Evolutionary conservation across 176 grass and related monocot species (phyloP), one percentile per base, ranked within the genome.

Genomic region (Phyllostachys edulis): DNA sequence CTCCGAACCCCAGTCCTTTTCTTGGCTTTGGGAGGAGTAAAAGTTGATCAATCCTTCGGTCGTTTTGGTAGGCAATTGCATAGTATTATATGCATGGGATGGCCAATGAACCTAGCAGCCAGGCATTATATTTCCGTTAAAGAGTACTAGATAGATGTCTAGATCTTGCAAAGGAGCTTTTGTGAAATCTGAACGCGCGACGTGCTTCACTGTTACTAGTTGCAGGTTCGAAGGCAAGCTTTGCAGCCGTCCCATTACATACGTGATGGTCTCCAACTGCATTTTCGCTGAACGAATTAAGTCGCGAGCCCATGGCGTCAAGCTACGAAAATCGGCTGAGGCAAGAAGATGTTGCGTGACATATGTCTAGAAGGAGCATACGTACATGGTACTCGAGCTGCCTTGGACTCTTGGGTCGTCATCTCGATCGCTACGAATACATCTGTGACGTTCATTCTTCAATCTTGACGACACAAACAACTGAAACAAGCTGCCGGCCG

Each of bases 11-110:
- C 44, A 5, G 56, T 45, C 65, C 73, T 86, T 90, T 90, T 67
- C 79, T 73, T 78, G 65, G 83, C 78, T 90, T 90, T 90, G 37
- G 78, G 83, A 90, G 83, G 83, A 78, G 88, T 86, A 78, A 56
- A 86, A 90, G 65, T 66, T 44, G 26, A 69, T 77, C 71, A 47
- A 86, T 2, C 78, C 57, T 65, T 84, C 2, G 45, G 44, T 47
- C 34, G 87, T 57, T 54, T 57, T 54, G 71, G 77, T n/a, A 71
- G 68, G 67, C 81, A 47, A 29, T 57, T 76, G 77, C 80, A 34
- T 21, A 26, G 1, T 71, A 32, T 81, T 69, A 44, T 72, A 49
- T 23, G 26, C 83, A 85, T 69, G 81, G 47, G 59, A 84, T 73
- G 18, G 47, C 36, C 9, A 69, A 55, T 65, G 17, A 40, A 26